Conservation (phyloP, 208 protist genomes). For the Leptomonas seymouri region DNA sequence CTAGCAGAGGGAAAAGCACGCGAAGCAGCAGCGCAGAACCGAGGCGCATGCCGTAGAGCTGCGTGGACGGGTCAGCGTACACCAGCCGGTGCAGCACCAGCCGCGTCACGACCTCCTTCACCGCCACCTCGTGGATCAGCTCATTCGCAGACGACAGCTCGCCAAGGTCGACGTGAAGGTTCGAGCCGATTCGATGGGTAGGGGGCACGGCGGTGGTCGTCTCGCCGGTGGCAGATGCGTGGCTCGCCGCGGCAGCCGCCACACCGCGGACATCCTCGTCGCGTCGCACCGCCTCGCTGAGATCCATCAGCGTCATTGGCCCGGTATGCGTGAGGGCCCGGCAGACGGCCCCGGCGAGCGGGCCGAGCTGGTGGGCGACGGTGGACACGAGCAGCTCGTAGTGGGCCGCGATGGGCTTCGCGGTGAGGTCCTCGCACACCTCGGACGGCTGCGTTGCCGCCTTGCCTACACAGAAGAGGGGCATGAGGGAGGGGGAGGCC, state of each 20-base stretch:
- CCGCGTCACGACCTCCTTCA: slow-evolving; percentile 74
- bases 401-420: slow-evolving; percentile 39
- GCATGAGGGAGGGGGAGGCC: slow-evolving; percentile 19
- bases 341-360: slow-evolving; percentile 44
- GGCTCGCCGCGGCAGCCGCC: slow-evolving; percentile 27
- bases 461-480: slow-evolving; percentile 19
- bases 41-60: slow-evolving; percentile 54
- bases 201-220: slow-evolving; percentile 18
- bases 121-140: slow-evolving; percentile 53
- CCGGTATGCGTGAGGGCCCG: slow-evolving; percentile 33
- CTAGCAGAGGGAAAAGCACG: slow-evolving; percentile 59
- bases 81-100: slow-evolving; percentile 80
- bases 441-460: slow-evolving; percentile 22
- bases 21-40: slow-evolving; percentile 68
- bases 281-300: slow-evolving; percentile 24
- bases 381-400: slow-evolving; percentile 48
- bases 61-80: slow-evolving; percentile 25
- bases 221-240: slow-evolving; percentile 27
- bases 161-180: slow-evolving; percentile 18
- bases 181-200: slow-evolving; percentile 26
- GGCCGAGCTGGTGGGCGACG: slow-evolving; percentile 48
- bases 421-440: slow-evolving; percentile 26
- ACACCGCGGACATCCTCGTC: slow-evolving; percentile 34
- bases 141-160: slow-evolving; percentile 18
- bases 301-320: slow-evolving; percentile 34